Conservation (phyloP, 371 early-diverging fungal genomes). For the Rhizopus stolonifer region DNA sequence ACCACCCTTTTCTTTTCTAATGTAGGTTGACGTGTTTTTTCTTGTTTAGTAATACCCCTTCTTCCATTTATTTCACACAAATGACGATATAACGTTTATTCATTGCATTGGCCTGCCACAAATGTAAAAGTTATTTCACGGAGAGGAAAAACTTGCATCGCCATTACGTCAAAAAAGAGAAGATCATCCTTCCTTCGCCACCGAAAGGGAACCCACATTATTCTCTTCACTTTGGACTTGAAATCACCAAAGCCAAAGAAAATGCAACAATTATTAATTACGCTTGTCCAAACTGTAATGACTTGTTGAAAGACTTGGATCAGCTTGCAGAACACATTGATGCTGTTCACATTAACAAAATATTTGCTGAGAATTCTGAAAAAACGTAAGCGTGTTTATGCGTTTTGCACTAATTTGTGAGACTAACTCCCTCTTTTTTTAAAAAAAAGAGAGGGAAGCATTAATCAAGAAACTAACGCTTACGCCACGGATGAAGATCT, state of each 20-base stretch:
- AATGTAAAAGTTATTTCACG: conserved; percentile 8
- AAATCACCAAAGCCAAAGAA: conserved; percentile 6
- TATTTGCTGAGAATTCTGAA: conserved; percentile 4
- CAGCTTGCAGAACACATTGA: conserved; percentile 5
- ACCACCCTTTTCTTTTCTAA: no score
- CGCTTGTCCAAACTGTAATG: conserved; percentile 7
- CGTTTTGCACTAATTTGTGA: conserved; percentile 7
- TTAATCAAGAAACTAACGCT: conserved; percentile 6
- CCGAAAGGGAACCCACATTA: conserved; percentile 7
- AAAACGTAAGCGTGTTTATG: conserved; percentile 7
- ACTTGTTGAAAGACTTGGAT: conserved; percentile 9
- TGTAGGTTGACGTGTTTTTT: conserved; percentile 1
- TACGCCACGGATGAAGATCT: conserved; percentile 11
- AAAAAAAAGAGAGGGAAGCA: conserved; percentile 8
- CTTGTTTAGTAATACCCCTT: conserved; percentile 2
- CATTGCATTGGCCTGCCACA: conserved; percentile 13
- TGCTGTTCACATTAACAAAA: conserved; percentile 5
- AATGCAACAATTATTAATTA: conserved; percentile 7
- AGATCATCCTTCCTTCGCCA: conserved; percentile 4
- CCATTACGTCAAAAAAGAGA: conserved; percentile 5
- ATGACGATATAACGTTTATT: conserved; percentile 6
- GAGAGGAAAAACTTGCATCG: conserved; percentile 6
- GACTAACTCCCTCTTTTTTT: conserved; percentile 5
- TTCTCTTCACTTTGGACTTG: not conserved
- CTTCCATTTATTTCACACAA: conserved; percentile 9